These are phyloP conservation scores for Coemansia sp. DNA, from an alignment of 192 early-diverging fungal genomes.

Conservation along the genomic window DNA sequence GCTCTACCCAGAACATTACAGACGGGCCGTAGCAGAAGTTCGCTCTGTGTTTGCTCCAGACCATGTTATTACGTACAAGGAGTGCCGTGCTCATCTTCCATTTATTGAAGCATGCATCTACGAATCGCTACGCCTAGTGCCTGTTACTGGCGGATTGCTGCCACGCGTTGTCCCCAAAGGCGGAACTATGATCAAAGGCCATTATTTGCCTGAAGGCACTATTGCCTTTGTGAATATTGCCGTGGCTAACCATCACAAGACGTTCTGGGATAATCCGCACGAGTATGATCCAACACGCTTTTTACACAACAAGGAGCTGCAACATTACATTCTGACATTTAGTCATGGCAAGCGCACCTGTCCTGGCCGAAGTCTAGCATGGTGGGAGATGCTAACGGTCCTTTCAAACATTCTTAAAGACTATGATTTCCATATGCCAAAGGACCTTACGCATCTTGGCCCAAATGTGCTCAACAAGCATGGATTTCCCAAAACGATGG, in stretches of 20 bases:
- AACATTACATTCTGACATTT: slow-evolving; percentile 28
- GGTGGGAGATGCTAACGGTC: slow-evolving; percentile 30
- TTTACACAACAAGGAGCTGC: slow-evolving; percentile 18
- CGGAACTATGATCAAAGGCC: slow-evolving; percentile 19
- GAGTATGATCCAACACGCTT: slow-evolving; percentile 28
- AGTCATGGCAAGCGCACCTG: slow-evolving; percentile 29
- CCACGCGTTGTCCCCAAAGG: slow-evolving; percentile 30
- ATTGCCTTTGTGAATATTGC: slow-evolving; percentile 26
- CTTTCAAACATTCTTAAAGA: slow-evolving; percentile 39
- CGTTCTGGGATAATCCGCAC: slow-evolving; percentile 24
- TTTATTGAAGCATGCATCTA: slow-evolving; percentile 41
- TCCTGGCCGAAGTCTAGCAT: slow-evolving; percentile 31
- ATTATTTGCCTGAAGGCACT: slow-evolving; percentile 26
- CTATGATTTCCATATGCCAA: slow-evolving; percentile 33
- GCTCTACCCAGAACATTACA: slow-evolving; percentile 27
- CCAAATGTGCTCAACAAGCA: slow-evolving; percentile 30
- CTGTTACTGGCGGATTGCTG: slow-evolving; percentile 32
- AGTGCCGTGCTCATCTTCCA: slow-evolving; percentile 27
- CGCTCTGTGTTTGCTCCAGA: slow-evolving; percentile 13
- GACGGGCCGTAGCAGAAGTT: slow-evolving; percentile 22
- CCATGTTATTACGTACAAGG: slow-evolving; percentile 20
- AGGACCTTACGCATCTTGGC: slow-evolving; percentile 31
- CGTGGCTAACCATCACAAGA: slow-evolving; percentile 26
- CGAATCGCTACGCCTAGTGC: slow-evolving; percentile 32
- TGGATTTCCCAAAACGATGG: slow-evolving; percentile 23